Evolutionary conservation across 2,329 filamentous ascomycete species (phyloP).

Genomic region (Penicillium olsonii): DNA sequence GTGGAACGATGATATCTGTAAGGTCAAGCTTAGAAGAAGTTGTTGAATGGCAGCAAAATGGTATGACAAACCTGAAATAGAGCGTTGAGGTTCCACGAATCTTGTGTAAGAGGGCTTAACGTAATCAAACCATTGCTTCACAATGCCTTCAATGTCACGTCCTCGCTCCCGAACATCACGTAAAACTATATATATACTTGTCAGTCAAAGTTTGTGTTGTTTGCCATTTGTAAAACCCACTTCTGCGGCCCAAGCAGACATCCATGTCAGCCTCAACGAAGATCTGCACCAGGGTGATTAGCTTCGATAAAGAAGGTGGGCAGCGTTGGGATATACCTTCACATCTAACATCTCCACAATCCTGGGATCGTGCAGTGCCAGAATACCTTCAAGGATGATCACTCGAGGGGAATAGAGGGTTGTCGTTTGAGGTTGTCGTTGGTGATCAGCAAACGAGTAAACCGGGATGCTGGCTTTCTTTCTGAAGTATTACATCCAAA

Average conservation of each 20-base stretch:
- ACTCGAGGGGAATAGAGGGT: conserved; percentile 96
- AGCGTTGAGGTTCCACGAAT: conserved; percentile 88
- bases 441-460: conserved; percentile 93
- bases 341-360: conserved; percentile 87
- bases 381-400: conserved; percentile 91
- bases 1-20: conserved; percentile 85
- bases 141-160: conserved; percentile 88
- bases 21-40: conserved; percentile 14
- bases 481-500: conserved; percentile 22
- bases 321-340: conserved; percentile 60
- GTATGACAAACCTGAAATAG: conserved; percentile 66
- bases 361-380: conserved; percentile 85
- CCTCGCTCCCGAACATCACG: conserved; percentile 88
- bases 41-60: not conserved
- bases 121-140: conserved; percentile 96
- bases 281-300: conserved; percentile 56
- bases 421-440: conserved; percentile 74
- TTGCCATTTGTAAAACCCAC: conserved; percentile 51
- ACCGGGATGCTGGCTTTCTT: conserved; percentile 78
- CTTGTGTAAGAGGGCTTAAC: conserved; percentile 97
- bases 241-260: conserved; percentile 84
- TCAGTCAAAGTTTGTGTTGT: conserved; percentile 19
- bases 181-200: conserved; percentile 58
- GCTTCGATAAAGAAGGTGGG: not conserved
- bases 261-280: conserved; percentile 97